A percentile compares a stretch with the other conserved stretches of the same genome.
Evolutionary conservation across 768 basidiomycete species (phyloP).

Genomic region (Pholiota microspora): DNA sequence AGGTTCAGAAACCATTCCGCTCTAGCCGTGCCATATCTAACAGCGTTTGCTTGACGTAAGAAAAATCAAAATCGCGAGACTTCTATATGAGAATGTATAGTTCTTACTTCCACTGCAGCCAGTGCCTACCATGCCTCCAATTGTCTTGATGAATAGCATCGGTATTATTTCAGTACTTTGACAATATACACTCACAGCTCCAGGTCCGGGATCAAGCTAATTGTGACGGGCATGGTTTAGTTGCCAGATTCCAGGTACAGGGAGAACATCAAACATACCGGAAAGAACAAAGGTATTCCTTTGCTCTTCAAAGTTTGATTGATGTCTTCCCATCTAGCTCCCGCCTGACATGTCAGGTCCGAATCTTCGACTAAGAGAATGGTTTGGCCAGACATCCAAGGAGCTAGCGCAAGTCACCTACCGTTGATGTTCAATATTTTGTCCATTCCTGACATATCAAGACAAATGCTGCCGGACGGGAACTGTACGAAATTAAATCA

Average conservation of each 20-base stretch:
- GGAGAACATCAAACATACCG: conserved; percentile 41
- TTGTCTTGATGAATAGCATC: conserved; percentile 47
- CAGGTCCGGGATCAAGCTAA: conserved; percentile 72
- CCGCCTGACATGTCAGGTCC: conserved; percentile 76
- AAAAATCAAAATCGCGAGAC: too few species aligned
- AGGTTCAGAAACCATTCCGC: conserved; percentile 86
- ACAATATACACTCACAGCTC: conserved; percentile 47
- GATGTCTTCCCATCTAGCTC: conserved; percentile 76
- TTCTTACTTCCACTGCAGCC: conserved; percentile 81
- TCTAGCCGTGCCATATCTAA: conserved; percentile 85
- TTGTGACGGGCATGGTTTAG: background rate
- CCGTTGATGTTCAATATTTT: conserved; percentile 75
- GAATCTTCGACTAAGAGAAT: conserved; percentile 56
- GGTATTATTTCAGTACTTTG: background rate
- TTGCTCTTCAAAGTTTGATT: conserved; percentile 65
- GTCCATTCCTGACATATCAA: conserved; percentile 85
- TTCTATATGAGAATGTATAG: conserved; percentile 1
- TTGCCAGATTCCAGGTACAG: background rate
- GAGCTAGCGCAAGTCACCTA: conserved; percentile 23
- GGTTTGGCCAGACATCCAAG: background rate
- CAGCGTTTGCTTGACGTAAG: conserved; percentile 60
- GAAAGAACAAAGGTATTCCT: conserved; percentile 83
- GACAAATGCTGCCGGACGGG: conserved; percentile 66
- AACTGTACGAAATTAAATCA: conserved; percentile 29
- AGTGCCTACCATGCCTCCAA: conserved; percentile 88